Evolutionary conservation across 164 flowering plant species (phyloP).

Genomic region (Berberis vulgaris): DNA sequence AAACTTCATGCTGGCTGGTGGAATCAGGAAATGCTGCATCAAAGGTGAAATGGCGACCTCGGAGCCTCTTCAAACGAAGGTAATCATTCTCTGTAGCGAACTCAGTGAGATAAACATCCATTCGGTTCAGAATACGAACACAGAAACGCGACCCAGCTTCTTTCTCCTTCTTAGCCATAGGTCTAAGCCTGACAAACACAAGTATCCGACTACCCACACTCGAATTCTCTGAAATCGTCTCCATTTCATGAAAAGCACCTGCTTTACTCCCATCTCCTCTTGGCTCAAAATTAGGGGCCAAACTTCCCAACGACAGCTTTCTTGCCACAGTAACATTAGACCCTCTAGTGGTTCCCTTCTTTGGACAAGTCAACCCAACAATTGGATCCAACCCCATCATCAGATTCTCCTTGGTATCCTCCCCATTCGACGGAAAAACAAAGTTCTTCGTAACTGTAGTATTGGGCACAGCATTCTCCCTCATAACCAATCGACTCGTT

Average conservation of each 20-base stretch:
- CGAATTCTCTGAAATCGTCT: constrained; percentile 22
- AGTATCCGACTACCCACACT: constrained; percentile 49
- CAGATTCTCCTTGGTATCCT: constrained; percentile 45
- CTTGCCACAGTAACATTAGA: constrained; percentile 29
- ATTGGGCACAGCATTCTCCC: constrained; percentile 34
- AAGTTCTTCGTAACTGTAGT: constrained; percentile 29
- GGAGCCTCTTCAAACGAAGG: constrained; percentile 73
- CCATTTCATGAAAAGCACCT: constrained; percentile 18
- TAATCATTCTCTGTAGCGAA: constrained; percentile 74
- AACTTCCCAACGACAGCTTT: constrained; percentile 56
- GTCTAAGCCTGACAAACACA: constrained; percentile 90
- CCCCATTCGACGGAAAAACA: constrained; percentile 16
- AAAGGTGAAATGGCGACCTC: constrained; percentile 83
- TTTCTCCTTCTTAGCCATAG: constrained; percentile 78
- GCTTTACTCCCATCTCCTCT: constrained; percentile 6
- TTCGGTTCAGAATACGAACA: constrained; percentile 54
- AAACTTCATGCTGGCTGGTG: constrained; percentile 70
- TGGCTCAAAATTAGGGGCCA: constrained; percentile 21
- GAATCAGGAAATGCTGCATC: constrained; percentile 81
- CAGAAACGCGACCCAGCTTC: constrained; percentile 70
- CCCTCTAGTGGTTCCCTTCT: constrained; percentile 9
- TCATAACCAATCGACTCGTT: constrained; percentile 25
- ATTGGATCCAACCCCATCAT: constrained; percentile 26
- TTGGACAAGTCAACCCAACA: constrained; percentile 43
- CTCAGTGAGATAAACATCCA: constrained; percentile 75